Base-by-base conservation (phyloP, 345 rosid genomes). In the Capsella bursapastoris region DNA sequence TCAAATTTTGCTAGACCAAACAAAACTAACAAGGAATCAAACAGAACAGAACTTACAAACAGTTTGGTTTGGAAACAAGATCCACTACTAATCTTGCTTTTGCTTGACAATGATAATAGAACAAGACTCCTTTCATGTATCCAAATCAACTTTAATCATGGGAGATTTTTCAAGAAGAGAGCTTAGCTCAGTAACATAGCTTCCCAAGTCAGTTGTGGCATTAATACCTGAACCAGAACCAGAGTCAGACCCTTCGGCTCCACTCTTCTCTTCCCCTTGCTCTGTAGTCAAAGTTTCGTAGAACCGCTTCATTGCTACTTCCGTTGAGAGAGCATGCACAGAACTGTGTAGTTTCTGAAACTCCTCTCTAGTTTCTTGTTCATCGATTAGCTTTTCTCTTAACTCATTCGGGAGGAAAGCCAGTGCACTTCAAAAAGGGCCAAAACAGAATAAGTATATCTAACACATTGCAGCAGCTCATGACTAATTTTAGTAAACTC, bases 361-460 rank as follows among this genome's bases (percentile, higher is more conserved):
- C 71, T 80, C 70, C 27, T 75, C 77, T 71, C 78, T 77, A 27
- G 68, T 82, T 58, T 85, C 93, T 78, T 84, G 76, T 66, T 80
- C 82, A 49, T 83, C 82, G 5, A 73, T 56, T 70, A 89, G 72
- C 74, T 58, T 83, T 78, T 84, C 85, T 71, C 79, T 87, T 80
- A 89, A 57, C 3, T 41, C 87, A 63, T 81, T 67, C 1, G 92
- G 93, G 51, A 90, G 88, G 70, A 83, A 83, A 34, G 86, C 85
- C 56, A 90, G n/a, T 6, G 85, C 89, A 70, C 96, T 90, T 81
- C 37, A 71, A 38, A 50, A 55, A 14, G 6, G 3, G 29, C 16
- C 49, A 37, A 75, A 8, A 61, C 16, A 66, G 64, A 18, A 28
- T 14, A 25, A 0, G 10, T 27, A 43, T 56, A 12, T 10, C 1